Base-by-base conservation (phyloP, 306 rosid genomes). In the Cajanus cajan region DNA sequence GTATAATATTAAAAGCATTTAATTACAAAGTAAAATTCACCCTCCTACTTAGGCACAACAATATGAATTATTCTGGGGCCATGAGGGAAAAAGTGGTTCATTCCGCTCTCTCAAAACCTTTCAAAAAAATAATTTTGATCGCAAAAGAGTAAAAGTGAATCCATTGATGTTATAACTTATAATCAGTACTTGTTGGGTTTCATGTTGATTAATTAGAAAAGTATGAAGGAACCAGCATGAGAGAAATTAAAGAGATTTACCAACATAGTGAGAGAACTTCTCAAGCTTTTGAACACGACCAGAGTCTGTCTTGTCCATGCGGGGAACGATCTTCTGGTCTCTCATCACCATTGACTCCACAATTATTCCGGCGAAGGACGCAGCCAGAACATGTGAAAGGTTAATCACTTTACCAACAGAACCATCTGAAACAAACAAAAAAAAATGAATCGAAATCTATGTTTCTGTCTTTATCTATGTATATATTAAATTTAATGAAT, bases 231-330 rank as follows among this genome's bases (percentile, higher is more conserved):
- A 19, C 0, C 21, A 21, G 15, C 62, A 54, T 54, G 63, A 59
- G 63, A 59, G 19, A 59, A 25, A 0, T 19, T 4, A 8, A 7
- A 4, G 6, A 14, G 14, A 28, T 9, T 48, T 85, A 94, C 98
- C 96, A 31, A 90, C 87, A 68, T 90, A 94, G 73, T 84, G 83
- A 7, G 98, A 84, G 83, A 94, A 94, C 43, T 82, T 84, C 45
- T 94, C 98, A 22, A 94, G 65, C 19, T 74, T 72, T 43, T 47
- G 76, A 43, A 89, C 47, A 10, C 94, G 94, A 15, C 96, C 96
- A 12, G 94, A 92, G 28, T 76, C 83, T n/a, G 88, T 82, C 64
- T 77, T 74, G 0, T 28, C 63, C 24, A 91, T n/a, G 62, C 40
- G 21, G 0, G 96, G 96, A 71, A 82, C 31, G 43, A 85, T 65